Base-by-base conservation (phyloP, 139 green algal genomes). In the Chlorella sp. region DNA sequence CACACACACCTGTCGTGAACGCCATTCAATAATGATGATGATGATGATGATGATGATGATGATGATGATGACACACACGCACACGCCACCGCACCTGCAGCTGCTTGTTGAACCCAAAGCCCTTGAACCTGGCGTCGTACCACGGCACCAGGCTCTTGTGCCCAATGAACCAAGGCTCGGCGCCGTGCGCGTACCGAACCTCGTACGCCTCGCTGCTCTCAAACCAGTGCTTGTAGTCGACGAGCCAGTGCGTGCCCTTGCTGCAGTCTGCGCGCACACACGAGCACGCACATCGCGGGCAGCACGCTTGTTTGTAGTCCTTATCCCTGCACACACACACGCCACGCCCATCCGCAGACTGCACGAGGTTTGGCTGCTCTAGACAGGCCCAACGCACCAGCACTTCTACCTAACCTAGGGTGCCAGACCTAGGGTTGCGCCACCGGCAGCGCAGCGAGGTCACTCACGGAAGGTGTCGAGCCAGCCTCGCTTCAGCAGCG, bases 101-200 rank as follows among this genome's bases (percentile, higher is more conserved):
- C 32, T 69, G 63, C 63, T 69, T 69, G 63, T 69, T 69, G 63
- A 69, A 69, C 20, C 63, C 63, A 50, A 51, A 69, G 4, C 63
- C 63, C 63, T 49, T 35, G 32, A 69, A 69, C 31, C 32, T 31
- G 20, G 2, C 29, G 63, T 69, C 63, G 50, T 69, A 69, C 27
- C 31, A 69, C 6, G 63, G 63, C 27, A 69, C 3, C 4, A 69
- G 31, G 2, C 31, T 17, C 5, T 27, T n/a, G 32, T 69, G 63
- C 3, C 63, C 63, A 50, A 69, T 69, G 63, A 35, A 69, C 63
- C 63, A 69, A 29, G 63, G 55, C 55, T 64, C 55, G 27, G 42
- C 42, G 17, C 42, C 42, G 42, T 17, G 42, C 42, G 42, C 42
- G 42, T 55, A 55, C 17, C 42, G 42, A 17, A 55, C 42, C 42